Conservation (phyloP, 106 monocot species). For the Dioscorea zingiberensis region DNA sequence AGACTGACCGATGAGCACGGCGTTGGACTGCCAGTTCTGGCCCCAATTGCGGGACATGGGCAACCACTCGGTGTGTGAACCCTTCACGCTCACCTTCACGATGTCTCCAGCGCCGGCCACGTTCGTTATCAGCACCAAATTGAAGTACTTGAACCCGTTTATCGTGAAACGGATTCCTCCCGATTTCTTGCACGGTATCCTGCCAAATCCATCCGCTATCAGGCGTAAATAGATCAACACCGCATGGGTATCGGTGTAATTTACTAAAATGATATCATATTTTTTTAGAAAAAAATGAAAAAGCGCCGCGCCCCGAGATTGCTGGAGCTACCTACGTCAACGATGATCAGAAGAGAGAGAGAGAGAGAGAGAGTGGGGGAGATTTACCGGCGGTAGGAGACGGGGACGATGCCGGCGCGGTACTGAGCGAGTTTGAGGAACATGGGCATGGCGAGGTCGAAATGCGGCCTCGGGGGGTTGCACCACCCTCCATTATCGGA, state of each 20-base stretch:
- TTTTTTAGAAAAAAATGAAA: too few species aligned
- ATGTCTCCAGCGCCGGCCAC: slow-evolving; percentile 45
- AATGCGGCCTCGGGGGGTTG: slow-evolving; percentile 37
- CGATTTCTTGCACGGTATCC: slow-evolving; percentile 31
- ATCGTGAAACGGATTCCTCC: slow-evolving; percentile 38
- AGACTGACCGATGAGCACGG: slow-evolving; percentile 27
- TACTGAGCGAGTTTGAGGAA: slow-evolving; percentile 44
- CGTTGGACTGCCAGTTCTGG: slow-evolving; percentile 53
- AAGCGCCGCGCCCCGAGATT: too few species aligned
- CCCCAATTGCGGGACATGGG: slow-evolving; percentile 43
- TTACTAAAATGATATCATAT: too few species aligned
- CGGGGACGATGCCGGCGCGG: slow-evolving; percentile 42
- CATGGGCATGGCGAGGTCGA: slow-evolving; percentile 47
- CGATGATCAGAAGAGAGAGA: too few species aligned
- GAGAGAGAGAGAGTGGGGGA: too few species aligned
- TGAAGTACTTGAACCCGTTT: slow-evolving; percentile 47
- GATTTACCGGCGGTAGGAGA: slow-evolving; percentile 27
- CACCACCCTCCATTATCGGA: slow-evolving; percentile 51
- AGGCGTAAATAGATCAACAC: too few species aligned
- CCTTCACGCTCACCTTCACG: slow-evolving; percentile 30
- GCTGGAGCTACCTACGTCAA: too few species aligned
- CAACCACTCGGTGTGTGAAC: slow-evolving; percentile 35
- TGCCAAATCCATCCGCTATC: not conserved
- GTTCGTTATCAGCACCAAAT: slow-evolving; percentile 39
- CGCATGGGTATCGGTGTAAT: too few species aligned